phyloP scores from a whole-genome alignment of 164 flowering plant species.

The Annona squamosa region DNA sequence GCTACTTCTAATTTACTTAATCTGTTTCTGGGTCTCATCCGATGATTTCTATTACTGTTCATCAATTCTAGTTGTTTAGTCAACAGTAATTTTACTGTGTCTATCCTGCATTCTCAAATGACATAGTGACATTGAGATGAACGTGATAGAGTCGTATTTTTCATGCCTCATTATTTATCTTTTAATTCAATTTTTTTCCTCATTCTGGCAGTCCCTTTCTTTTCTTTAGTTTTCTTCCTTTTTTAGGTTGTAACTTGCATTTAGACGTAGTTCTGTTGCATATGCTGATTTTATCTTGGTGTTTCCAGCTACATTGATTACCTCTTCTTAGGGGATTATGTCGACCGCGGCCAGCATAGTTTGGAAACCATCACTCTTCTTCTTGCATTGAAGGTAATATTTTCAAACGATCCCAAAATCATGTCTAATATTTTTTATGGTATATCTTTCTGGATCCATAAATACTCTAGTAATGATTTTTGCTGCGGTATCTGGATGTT shows the following conservation, averaged over 20 bases:
- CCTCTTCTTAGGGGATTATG: slow-evolving; percentile 99
- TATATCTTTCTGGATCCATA: neutral
- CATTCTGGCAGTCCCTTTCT: no score
- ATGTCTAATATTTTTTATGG: neutral
- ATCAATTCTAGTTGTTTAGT: no score
- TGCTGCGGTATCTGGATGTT: slow-evolving; percentile 5
- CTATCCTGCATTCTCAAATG: no score
- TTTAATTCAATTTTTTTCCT: no score
- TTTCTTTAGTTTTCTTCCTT: no score
- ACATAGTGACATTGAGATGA: no score
- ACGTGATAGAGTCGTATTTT: no score
- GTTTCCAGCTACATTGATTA: slow-evolving; percentile 88
- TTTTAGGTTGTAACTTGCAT: neutral
- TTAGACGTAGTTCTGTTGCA: neutral
- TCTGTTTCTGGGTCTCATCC: no score
- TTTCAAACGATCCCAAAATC: neutral
- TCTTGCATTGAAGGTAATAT: slow-evolving; percentile 82
- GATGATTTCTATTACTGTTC: no score
- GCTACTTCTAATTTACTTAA: no score
- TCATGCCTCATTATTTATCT: no score
- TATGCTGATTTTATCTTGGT: slow-evolving; percentile 13
- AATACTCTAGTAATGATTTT: neutral
- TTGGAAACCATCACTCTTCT: slow-evolving; percentile 88
- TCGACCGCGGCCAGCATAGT: slow-evolving; percentile 99
- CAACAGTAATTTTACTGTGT: no score